A percentile compares a stretch with the other conserved stretches of the same genome.
These are phyloP conservation scores for Schizonepeta tenuifolia DNA, from an alignment of 257 asterid genomes.

Conservation along the genomic window DNA sequence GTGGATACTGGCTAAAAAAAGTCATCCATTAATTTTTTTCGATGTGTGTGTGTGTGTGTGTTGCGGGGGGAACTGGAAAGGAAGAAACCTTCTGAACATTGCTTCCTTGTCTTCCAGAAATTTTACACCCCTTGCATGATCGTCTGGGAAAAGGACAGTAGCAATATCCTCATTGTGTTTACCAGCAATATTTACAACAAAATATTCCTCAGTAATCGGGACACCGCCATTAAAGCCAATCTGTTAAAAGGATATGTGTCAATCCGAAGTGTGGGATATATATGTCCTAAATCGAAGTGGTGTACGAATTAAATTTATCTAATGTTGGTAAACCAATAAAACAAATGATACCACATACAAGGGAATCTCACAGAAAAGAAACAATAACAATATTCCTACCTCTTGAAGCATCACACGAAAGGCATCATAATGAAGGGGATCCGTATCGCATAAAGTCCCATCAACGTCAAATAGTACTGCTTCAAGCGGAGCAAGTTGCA, in stretches of 20 bases:
- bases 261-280: conserved; percentile 2
- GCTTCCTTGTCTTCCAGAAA: conserved; percentile 88
- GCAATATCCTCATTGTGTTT: conserved; percentile 86
- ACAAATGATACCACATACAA: background rate
- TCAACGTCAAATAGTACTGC: too few species aligned
- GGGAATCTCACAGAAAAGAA: background rate
- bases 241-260: conserved; percentile 44
- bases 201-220: conserved; percentile 76
- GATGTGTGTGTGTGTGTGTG: background rate
- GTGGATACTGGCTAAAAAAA: conserved; percentile 5
- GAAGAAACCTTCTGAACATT: conserved; percentile 71
- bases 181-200: conserved; percentile 69
- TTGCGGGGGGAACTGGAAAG: background rate
- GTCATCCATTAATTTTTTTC: background rate
- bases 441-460: conserved; percentile 89
- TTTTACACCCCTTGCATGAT: conserved; percentile 70
- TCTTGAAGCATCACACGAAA: conserved; percentile 78
- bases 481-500: too few species aligned
- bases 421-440: conserved; percentile 80
- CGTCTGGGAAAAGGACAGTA: conserved; percentile 74
- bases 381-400: conserved; percentile 42
- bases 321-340: background rate
- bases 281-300: background rate
- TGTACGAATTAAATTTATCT: background rate
- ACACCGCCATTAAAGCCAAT: conserved; percentile 88